Base-by-base conservation (phyloP, 2,329 filamentous ascomycete genomes). In the Hymenoscyphus occultus region DNA sequence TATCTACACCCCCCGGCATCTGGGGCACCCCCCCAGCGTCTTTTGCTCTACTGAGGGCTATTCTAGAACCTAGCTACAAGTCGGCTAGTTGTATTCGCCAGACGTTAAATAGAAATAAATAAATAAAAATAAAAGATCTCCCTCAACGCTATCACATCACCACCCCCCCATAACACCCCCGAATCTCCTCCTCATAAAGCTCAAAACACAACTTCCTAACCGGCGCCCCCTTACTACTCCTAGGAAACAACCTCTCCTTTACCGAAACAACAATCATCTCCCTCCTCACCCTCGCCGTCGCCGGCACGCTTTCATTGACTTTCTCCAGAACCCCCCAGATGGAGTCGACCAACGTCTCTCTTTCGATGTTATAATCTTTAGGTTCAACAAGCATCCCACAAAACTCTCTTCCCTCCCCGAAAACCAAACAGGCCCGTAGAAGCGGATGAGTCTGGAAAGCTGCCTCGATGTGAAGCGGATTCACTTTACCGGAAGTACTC, bases 401-500 rank as follows among this genome's bases (percentile, higher is more conserved):
- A 14, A 13, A 58, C 0, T 59, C 56, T n/a, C 60, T 58, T 2
- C 72, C 73, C 19, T 77, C 71, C 0, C 79, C 79, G 59, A 77
- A 68, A 1, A 81, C 68, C 5, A 80, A 42, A 3, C 74, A 74
- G 2, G 73, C 70, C 1, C 70, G 66, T 0, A 81, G 68, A 3
- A 60, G 1, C 2, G 67, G 74, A 62, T 80, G 76, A 0, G 65
- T 68, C 39, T 72, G 72, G 14, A 82, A 72, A 4, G 71, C 69
- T 19, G 65, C 70, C 66, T 82, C 80, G 69, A 80, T 76, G 2
- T 73, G 71, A 2, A 79, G 64, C 0, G 81, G 80, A 54, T 81
- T 81, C 51, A 80, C 75, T 65, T 82, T 82, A 58, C 79, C 76
- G 1, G 80, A 80, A 64, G 78, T 81, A 32, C 74, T 76, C n/a